These are phyloP conservation scores for Rhynchosporium graminicola DNA, from an alignment of 2,329 filamentous ascomycete genomes.

Conservation along the genomic window DNA sequence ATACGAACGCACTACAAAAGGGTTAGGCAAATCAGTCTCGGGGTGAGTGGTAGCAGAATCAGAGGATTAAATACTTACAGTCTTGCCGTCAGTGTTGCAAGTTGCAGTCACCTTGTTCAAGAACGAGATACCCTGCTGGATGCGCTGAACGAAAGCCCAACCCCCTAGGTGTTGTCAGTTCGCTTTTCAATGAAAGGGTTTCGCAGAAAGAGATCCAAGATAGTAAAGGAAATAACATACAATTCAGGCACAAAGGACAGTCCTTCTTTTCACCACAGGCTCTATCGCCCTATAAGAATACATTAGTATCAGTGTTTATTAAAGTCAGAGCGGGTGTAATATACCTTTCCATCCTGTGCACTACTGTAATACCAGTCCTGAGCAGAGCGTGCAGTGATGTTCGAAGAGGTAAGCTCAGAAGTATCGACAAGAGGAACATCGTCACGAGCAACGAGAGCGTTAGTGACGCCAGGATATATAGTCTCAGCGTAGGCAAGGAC, in stretches of 20 bases:
- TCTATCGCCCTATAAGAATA: neutral
- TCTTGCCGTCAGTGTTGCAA: neutral
- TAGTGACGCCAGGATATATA: neutral
- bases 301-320: neutral
- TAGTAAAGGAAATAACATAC: neutral
- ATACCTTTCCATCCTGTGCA: slow-evolving; percentile 4
- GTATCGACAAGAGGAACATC: neutral
- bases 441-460: slow-evolving; percentile 7
- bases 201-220: neutral
- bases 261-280: neutral
- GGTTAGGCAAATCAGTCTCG: neutral
- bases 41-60: neutral
- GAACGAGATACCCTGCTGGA: neutral
- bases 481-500: slow-evolving; percentile 5
- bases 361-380: neutral
- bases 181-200: neutral
- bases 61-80: neutral
- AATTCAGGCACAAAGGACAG: neutral
- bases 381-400: neutral
- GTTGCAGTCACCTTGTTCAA: slow-evolving; percentile 9
- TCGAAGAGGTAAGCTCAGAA: neutral
- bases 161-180: neutral
- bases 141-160: neutral
- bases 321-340: neutral
- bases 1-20: neutral